These are phyloP conservation scores for Artemisia argyi DNA, from an alignment of 129 eudicot species.

Conservation along the genomic window DNA sequence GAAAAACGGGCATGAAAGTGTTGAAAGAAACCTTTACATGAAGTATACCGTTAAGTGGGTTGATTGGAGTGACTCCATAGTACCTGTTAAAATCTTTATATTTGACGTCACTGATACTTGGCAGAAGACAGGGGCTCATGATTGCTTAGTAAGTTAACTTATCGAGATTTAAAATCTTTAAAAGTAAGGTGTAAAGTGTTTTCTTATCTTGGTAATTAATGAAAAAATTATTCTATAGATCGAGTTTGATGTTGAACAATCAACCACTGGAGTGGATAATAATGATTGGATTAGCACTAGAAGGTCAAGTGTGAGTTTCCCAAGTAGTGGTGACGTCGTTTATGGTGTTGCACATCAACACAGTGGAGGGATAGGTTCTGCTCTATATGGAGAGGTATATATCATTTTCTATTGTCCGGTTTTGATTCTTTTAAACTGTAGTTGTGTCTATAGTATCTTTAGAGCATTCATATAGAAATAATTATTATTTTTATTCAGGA, in stretches of 20 bases:
- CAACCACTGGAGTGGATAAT: conserved; percentile 32
- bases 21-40: conserved; percentile 48
- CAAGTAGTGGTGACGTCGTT: conserved; percentile 59
- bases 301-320: conserved; percentile 45
- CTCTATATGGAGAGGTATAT: conserved; percentile 65
- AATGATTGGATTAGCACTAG: conserved; percentile 41
- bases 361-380: conserved; percentile 62
- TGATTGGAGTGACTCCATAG: conserved; percentile 56
- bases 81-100: conserved; percentile 65
- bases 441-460: not conserved
- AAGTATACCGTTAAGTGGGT: conserved; percentile 74
- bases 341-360: conserved; percentile 81
- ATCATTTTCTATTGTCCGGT: not conserved
- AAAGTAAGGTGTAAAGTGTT: not conserved
- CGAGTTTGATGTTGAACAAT: conserved; percentile 59
- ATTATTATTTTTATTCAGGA: conserved; percentile 38
- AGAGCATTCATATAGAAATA: not conserved
- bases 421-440: not conserved
- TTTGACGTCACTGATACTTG: conserved; percentile 74
- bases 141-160: conserved; percentile 49
- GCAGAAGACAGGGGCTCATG: conserved; percentile 45
- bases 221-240: conserved; percentile 35
- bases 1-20: conserved; percentile 34
- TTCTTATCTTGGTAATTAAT: not conserved
- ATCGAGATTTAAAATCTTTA: not conserved